These are phyloP conservation scores for Silene coronaria DNA, from an alignment of 179 eudicot genomes.

Conservation along the genomic window DNA sequence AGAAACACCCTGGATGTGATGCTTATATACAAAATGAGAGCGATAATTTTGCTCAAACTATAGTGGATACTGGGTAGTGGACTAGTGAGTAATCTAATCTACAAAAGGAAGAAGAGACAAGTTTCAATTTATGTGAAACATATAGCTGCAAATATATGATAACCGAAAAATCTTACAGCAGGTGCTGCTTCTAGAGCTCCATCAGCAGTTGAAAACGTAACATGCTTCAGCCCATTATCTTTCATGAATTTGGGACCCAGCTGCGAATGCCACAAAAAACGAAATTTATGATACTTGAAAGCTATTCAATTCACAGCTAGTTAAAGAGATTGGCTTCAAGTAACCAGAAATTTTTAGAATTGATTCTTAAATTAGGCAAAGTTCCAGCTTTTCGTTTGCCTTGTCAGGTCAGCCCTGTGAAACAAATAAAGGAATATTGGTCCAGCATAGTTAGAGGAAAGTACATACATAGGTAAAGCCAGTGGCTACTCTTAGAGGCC, in stretches of 20 bases:
- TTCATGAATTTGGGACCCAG: constrained; percentile 84
- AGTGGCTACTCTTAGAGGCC: constrained; percentile 87
- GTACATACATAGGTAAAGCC: constrained; percentile 78
- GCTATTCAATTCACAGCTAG: not conserved
- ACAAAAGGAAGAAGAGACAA: not conserved
- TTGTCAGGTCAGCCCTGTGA: not conserved
- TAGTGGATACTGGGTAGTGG: not conserved
- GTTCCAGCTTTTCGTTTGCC: not conserved
- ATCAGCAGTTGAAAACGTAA: constrained; percentile 82
- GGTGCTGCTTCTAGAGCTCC: constrained; percentile 99
- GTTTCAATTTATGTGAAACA: not conserved
- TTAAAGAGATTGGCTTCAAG: not conserved
- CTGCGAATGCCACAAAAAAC: constrained; percentile 35
- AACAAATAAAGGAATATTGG: not conserved
- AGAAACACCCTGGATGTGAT: not conserved
- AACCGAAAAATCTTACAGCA: constrained; percentile 47
- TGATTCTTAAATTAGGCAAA: not conserved
- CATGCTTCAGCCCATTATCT: constrained; percentile 79
- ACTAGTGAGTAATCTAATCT: not conserved
- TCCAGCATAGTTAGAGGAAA: not conserved
- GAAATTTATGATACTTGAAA: constrained; percentile 7
- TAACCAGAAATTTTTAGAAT: not conserved
- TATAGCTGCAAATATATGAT: not conserved
- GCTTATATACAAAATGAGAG: not conserved
- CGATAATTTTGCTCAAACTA: not conserved